A percentile compares a stretch with the other conserved stretches of the same genome.
Evolutionary conservation across 805 yeast species (phyloP).

Genomic region (Kluyveromyces nonfermentans): DNA sequence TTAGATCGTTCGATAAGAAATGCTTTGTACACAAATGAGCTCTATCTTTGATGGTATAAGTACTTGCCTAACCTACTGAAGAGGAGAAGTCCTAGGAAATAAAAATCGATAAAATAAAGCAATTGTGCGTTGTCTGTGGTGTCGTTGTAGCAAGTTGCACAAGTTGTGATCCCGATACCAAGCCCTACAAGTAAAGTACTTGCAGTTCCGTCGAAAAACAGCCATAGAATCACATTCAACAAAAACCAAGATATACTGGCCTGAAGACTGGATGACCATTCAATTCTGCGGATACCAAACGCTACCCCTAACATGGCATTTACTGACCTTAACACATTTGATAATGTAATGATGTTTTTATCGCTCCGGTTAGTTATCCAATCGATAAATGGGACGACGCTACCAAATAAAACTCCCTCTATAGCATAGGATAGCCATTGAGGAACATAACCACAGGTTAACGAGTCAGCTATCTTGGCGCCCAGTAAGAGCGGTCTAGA

Average conservation of each 20-base stretch:
- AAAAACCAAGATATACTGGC: conserved; percentile 55
- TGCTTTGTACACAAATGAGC: no score
- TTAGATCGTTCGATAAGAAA: not conserved
- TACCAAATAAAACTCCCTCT: conserved; percentile 54
- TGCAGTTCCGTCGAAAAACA: conserved; percentile 49
- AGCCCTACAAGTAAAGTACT: conserved; percentile 39
- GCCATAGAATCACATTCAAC: conserved; percentile 59
- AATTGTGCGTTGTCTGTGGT: conserved; percentile 15
- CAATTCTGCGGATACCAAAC: conserved; percentile 58
- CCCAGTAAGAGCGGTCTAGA: conserved; percentile 35
- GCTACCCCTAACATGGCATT: conserved; percentile 63
- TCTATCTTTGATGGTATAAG: conserved; percentile 25
- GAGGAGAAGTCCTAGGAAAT: conserved; percentile 54
- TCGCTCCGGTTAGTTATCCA: conserved; percentile 10
- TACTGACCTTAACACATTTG: conserved; percentile 11
- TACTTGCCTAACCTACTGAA: conserved; percentile 64
- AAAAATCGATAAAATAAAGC: conserved; percentile 37
- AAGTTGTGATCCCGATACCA: conserved; percentile 18
- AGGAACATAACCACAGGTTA: conserved; percentile 14
- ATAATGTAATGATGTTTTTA: conserved; percentile 11
- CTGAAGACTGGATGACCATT: conserved; percentile 60
- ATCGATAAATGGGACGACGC: conserved; percentile 38
- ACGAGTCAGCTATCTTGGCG: conserved; percentile 17
- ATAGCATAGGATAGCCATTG: conserved; percentile 30
- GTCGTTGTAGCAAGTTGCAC: conserved; percentile 15